Base-by-base conservation (phyloP, 208 protist species). In the Dictyostelium gargantuum region DNA sequence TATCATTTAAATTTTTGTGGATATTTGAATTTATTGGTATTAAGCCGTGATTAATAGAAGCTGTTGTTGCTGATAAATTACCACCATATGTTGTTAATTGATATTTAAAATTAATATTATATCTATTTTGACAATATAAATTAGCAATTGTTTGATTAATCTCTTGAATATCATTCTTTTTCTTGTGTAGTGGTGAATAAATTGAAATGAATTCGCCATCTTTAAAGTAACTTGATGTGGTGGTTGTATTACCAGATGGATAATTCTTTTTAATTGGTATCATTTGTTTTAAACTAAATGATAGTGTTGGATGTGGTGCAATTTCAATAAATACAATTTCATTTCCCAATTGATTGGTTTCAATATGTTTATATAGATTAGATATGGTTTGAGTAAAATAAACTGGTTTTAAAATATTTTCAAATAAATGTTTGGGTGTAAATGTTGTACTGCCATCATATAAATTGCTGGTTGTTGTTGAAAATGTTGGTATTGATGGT, bases 241-340 rank as follows among this genome's bases (percentile, higher is more conserved):
- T 32, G n/a, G n/a, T n/a, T n/a, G n/a, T n/a, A n/a, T n/a, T n/a
- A n/a, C n/a, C n/a, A n/a, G n/a, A n/a, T n/a, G n/a, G n/a, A n/a
- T n/a, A n/a, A n/a, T n/a, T n/a, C 50, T 23, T 54, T 54, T 54
- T 2, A 52, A 17, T 63, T 63, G 52, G 46, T 32, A 81, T 17
- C 5, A 40, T 81, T 61, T 81, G n/a, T 42, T 66, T 61, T 19
- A 81, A 6, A 19, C 46, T 32, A 66, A 19, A 66, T 21, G 13
- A 32, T 40, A 93, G 13, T 35, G 75, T 81, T 66, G 86, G 61
- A 70, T 93, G 86, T 46, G 86, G 86, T 72, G 86, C 1, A 44
- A 93, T 85, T 54, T 93, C 86, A 23, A 93, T 23, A 8, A 85
- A 93, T 10, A 77, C 11, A 29, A 70, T n/a, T 11, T 70, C 3